These are phyloP conservation scores for Ganoderma lingzhi DNA, from an alignment of 1,284 basidiomycete species.

Conservation along the genomic window DNA sequence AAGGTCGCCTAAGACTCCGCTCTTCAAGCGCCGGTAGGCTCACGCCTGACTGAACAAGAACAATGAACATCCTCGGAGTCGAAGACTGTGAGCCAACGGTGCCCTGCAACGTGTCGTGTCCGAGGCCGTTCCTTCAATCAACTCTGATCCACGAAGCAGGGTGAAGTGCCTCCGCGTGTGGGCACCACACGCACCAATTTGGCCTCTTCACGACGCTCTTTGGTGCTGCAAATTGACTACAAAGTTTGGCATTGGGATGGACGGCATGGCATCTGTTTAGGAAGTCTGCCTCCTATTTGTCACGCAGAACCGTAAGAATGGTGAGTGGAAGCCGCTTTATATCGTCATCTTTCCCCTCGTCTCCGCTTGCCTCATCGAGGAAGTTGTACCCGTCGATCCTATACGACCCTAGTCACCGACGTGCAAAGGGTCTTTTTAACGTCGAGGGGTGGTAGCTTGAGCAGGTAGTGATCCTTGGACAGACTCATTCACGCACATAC, in stretches of 20 bases:
- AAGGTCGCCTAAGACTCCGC: not conserved
- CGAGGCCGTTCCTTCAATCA: not conserved
- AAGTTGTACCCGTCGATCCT: not conserved
- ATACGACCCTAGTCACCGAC: not conserved
- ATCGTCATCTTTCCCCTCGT: not conserved
- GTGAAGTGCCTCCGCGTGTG: not conserved
- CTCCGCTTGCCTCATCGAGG: not conserved
- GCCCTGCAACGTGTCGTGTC: not conserved
- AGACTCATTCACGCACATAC: not conserved
- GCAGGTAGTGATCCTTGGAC: not conserved
- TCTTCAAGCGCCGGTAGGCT: slow-evolving; percentile 2
- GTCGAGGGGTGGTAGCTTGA: not conserved
- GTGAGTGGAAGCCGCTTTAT: not conserved
- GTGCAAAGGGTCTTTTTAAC: not conserved
- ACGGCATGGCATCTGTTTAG: not conserved
- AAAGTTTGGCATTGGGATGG: not conserved
- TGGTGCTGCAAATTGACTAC: not conserved
- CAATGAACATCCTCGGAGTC: not conserved
- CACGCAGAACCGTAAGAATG: not conserved
- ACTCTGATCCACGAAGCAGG: not conserved
- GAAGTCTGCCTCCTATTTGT: not conserved
- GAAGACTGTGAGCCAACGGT: not conserved
- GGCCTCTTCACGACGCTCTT: not conserved
- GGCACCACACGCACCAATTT: not conserved
- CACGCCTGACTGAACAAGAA: not conserved